A percentile compares a stretch with the other conserved stretches of the same genome.
phyloP scores from a whole-genome alignment of 306 rosid species.

The Cicer yamashitae region DNA sequence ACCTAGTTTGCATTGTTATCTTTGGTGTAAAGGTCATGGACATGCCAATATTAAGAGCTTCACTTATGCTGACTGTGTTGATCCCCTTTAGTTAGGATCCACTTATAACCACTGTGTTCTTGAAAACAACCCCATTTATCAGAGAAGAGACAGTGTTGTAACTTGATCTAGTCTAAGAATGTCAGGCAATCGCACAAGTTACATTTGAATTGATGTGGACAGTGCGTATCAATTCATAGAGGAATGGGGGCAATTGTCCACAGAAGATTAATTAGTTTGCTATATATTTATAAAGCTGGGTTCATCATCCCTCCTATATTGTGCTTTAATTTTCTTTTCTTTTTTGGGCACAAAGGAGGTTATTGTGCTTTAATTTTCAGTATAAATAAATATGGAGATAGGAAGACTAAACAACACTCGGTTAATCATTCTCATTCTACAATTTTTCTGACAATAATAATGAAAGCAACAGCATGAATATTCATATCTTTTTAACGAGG shows the following conservation, averaged over 20 bases:
- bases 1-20: conserved; percentile 3
- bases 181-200: background rate
- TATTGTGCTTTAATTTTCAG: conserved; percentile 4
- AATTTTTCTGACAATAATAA: conserved; percentile 8
- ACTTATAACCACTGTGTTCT: background rate
- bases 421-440: conserved; percentile 1
- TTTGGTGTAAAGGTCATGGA: background rate
- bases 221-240: background rate
- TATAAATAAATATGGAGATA: conserved; percentile 7
- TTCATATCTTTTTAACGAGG: conserved; percentile 10
- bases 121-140: background rate
- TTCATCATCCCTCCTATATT: background rate
- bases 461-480: conserved; percentile 20
- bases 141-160: background rate
- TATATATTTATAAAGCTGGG: background rate
- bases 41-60: background rate
- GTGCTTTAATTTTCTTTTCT: background rate
- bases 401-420: conserved; percentile 9
- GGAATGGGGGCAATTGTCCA: background rate
- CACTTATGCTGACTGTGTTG: background rate
- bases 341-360: too few relatives aligned
- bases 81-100: background rate
- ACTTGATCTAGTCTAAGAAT: conserved; percentile 10
- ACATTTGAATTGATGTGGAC: background rate
- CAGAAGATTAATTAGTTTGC: background rate